Evolutionary conservation across 495 filamentous ascomycete genomes (phyloP).

Genomic region (Rusavskia elegans): DNA sequence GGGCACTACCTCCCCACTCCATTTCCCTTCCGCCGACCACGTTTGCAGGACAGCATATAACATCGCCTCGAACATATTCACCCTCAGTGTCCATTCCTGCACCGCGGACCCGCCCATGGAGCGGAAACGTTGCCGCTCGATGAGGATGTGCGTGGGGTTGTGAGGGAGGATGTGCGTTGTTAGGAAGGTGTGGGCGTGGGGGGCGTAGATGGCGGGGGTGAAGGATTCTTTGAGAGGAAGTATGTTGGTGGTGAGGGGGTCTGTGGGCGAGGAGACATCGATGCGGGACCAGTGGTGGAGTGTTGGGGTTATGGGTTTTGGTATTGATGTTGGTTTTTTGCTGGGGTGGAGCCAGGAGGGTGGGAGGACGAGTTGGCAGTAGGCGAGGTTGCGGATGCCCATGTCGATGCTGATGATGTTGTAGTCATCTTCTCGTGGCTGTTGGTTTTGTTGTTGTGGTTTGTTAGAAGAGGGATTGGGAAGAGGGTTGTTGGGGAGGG

Average conservation of each 20-base stretch:
- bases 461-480: conserved; percentile 1
- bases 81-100: conserved; percentile 78
- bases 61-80: conserved; percentile 85
- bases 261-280: conserved; percentile 1
- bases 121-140: conserved; percentile 83
- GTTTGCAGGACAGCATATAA: conserved; percentile 59
- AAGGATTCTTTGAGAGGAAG: conserved; percentile 26
- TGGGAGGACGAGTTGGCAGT: conserved; percentile 40
- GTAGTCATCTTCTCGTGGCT: not conserved
- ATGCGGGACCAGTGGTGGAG: conserved; percentile 13
- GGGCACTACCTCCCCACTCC: conserved; percentile 15
- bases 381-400: conserved; percentile 81
- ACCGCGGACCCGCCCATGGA: conserved; percentile 45
- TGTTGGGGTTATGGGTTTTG: not conserved
- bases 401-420: conserved; percentile 76
- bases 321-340: not conserved
- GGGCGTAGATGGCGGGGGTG: conserved; percentile 39
- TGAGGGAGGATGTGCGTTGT: conserved; percentile 31
- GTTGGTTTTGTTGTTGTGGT: not conserved
- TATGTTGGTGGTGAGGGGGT: not conserved
- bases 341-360: not conserved
- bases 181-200: conserved; percentile 46
- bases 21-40: conserved; percentile 25
- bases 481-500: not conserved
- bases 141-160: conserved; percentile 57